phyloP scores from a whole-genome alignment of 352 stramenopile species.

The Globisporangium abappressorium region DNA sequence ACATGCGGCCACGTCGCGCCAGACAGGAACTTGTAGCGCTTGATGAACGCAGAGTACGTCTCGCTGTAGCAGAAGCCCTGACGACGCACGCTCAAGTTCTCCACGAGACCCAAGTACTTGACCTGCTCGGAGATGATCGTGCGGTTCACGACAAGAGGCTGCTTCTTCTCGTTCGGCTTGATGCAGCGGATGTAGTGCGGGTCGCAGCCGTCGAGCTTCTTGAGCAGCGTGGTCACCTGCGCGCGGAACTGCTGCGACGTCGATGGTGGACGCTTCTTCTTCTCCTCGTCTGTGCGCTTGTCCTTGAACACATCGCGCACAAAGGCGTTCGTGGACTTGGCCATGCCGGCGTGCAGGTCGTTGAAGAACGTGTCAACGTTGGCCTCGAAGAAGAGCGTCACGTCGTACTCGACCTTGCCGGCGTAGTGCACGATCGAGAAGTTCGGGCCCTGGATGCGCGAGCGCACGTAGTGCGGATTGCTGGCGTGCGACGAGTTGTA shows the following conservation, averaged over 20 bases:
- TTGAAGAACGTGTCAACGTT: slow-evolving; percentile 88
- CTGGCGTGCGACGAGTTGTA: slow-evolving; percentile 67
- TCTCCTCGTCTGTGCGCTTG: slow-evolving; percentile 71
- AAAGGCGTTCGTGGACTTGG: slow-evolving; percentile 65
- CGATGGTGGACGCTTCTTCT: slow-evolving; percentile 80
- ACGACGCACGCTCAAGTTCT: slow-evolving; percentile 81
- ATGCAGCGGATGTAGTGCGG: slow-evolving; percentile 91
- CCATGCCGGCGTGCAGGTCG: slow-evolving; percentile 72
- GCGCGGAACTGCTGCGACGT: slow-evolving; percentile 82
- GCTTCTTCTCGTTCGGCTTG: slow-evolving; percentile 89
- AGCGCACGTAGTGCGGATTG: slow-evolving; percentile 77
- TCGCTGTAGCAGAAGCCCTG: slow-evolving; percentile 85
- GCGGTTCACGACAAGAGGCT: slow-evolving; percentile 62
- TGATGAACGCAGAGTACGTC: slow-evolving; percentile 75
- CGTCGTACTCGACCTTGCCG: slow-evolving; percentile 84
- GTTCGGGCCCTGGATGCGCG: slow-evolving; percentile 60
- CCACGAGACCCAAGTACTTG: slow-evolving; percentile 76
- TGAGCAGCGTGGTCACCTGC: slow-evolving; percentile 78
- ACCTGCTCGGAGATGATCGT: slow-evolving; percentile 74
- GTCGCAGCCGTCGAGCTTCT: slow-evolving; percentile 84
- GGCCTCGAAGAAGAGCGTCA: slow-evolving; percentile 81
- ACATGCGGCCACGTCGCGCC: slow-evolving; percentile 66
- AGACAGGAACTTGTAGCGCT: slow-evolving; percentile 85
- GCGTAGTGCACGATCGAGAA: slow-evolving; percentile 86
- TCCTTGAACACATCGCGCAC: slow-evolving; percentile 82